Conservation (phyloP, 768 basidiomycete species). For the Clitopilus hobsonii region DNA sequence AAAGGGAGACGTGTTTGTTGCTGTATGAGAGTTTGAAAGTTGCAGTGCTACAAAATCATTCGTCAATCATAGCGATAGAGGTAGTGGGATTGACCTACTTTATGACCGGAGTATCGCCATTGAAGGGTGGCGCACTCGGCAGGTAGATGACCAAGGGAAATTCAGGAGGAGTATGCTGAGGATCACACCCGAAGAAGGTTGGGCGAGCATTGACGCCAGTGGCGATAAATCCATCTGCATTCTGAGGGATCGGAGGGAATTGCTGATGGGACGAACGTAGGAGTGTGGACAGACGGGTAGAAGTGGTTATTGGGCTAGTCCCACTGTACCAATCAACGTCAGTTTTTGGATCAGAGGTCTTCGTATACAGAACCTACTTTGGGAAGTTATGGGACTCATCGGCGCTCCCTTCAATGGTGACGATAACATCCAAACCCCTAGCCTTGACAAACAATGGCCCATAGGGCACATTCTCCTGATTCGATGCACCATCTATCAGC, state of each 20-base stretch:
- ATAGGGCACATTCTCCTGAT: conserved; percentile 66
- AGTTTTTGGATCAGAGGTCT: neutral
- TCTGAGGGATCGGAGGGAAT: conserved; percentile 61
- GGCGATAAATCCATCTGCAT: conserved; percentile 44
- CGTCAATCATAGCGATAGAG: conserved; percentile 5
- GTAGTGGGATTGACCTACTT: conserved; percentile 37
- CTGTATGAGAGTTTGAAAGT: conserved; percentile 63
- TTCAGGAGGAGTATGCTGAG: conserved; percentile 39
- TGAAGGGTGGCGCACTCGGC: conserved; percentile 70
- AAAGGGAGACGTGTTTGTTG: conserved; percentile 43
- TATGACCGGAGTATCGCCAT: conserved; percentile 56
- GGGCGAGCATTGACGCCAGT: conserved; percentile 63
- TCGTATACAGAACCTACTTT: conserved; percentile 41
- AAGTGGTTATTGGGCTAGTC: conserved; percentile 40
- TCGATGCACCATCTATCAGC: conserved; percentile 69
- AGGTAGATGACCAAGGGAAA: conserved; percentile 72
- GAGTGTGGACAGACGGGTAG: conserved; percentile 37
- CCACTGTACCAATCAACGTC: conserved; percentile 34
- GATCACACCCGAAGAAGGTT: conserved; percentile 79
- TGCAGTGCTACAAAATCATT: conserved; percentile 31
- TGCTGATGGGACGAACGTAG: conserved; percentile 48
- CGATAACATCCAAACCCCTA: conserved; percentile 66
- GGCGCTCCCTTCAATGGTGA: conserved; percentile 67
- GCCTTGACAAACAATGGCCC: conserved; percentile 67
- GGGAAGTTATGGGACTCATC: conserved; percentile 62